Evolutionary conservation across 2,329 filamentous ascomycete genomes (phyloP), one percentile per base, ranked within the genome.

Genomic region (Metarhizium anisopliae): DNA sequence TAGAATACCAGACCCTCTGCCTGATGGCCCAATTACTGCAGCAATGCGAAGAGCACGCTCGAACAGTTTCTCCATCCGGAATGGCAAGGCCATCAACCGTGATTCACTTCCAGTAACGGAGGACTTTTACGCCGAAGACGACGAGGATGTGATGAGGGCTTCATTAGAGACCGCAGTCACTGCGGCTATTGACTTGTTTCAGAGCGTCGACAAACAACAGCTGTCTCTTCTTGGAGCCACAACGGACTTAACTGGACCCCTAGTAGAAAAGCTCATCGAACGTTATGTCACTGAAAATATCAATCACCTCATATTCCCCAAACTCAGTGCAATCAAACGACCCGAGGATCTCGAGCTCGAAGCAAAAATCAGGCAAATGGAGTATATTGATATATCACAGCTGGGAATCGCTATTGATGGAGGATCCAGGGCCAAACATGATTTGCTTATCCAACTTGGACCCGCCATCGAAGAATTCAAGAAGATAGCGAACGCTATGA

Each of bases 131-230:
- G 84, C 89, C 51, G 90, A 94, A 63, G 91, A 96, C 57, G 92
- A 96, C 62, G 94, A 97, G 68, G 88, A 95, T 62, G 79, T 90
- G 35, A 93, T 99, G 86, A 81, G 93, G 55, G 85, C 85, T 25
- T 90, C 91, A 16, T 75, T 97, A 14, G 94, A 99, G 71, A 95
- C 89, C 1, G 92, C 93, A 1, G 89, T 99, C 11, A 96, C 90
- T 10, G 83, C 89, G 10, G 94, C 92, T 0, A 97, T 99, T 61
- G 94, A 99, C 65, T 79, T 97, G 1, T 99, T 99, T 62, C 93
- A 97, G 65, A 85, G 86, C 58, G 93, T 99, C 6, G 94, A 99
- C 68, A 96, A 96, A 69, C 90, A 95, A 64, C 94, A 97, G 65
- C 76, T 99, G 32, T 96, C 93, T 3, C 79, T 95, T 40, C 78